A percentile compares a stretch with the other conserved stretches of the same genome.
Evolutionary conservation across 1,284 basidiomycete genomes (phyloP).

Genomic region (Pterulicium gracile): DNA sequence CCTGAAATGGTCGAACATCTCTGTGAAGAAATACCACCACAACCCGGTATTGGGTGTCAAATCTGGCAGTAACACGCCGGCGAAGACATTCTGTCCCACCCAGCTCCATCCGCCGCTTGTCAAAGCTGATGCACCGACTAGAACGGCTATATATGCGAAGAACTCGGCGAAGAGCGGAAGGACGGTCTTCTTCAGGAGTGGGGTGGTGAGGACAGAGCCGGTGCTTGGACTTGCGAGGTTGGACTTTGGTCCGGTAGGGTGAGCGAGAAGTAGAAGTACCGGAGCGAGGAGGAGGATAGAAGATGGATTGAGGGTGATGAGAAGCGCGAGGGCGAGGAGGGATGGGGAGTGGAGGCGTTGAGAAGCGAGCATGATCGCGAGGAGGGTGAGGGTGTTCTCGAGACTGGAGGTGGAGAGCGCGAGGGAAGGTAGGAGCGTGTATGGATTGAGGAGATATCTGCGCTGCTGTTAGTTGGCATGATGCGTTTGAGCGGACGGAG

Average conservation of each 20-base stretch:
- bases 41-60: slow-evolving; percentile 90
- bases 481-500: not conserved
- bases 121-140: slow-evolving; percentile 40
- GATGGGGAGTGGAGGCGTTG: slow-evolving; percentile 44
- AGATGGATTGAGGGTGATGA: slow-evolving; percentile 63
- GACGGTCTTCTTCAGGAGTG: too few relatives aligned
- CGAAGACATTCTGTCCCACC: slow-evolving; percentile 63
- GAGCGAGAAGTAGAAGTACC: slow-evolving; percentile 51
- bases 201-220: too few relatives aligned
- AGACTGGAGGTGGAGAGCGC: slow-evolving; percentile 74
- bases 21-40: slow-evolving; percentile 99
- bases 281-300: slow-evolving; percentile 62
- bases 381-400: slow-evolving; percentile 62
- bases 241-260: slow-evolving; percentile 40
- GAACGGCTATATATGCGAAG: slow-evolving; percentile 31
- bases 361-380: slow-evolving; percentile 65
- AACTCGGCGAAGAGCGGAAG: slow-evolving; percentile 41
- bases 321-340: slow-evolving; percentile 56
- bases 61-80: slow-evolving; percentile 67
- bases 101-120: slow-evolving; percentile 64
- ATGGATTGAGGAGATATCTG: slow-evolving; percentile 87
- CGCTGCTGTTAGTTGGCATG: slow-evolving; percentile 1
- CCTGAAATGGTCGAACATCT: slow-evolving; percentile 98
- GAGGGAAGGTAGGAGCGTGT: slow-evolving; percentile 68
- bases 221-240: slow-evolving; percentile 50